Evolutionary conservation across 2,329 filamentous ascomycete species (phyloP), one percentile per base, ranked within the genome.

Genomic region (Aulographum hederae): DNA sequence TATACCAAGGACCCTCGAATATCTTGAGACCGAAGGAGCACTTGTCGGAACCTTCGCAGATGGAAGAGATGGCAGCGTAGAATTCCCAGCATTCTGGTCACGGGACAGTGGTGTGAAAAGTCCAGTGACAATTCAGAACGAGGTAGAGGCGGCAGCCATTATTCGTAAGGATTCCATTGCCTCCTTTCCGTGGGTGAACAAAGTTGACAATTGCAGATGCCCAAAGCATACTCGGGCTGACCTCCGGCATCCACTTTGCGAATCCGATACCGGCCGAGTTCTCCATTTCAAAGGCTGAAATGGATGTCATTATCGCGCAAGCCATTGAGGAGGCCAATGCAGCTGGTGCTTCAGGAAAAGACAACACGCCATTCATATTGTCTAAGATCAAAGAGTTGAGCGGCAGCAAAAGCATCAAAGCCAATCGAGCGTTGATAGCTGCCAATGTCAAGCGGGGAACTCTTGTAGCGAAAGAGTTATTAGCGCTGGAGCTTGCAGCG

Each of bases 51-150:
- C 89, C 2, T 98, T 95, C 57, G 75, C 82, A 16, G 81, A 92
- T 52, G 81, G 79, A 1, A 68, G 80, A 23, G 54, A 58, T 17
- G 77, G 73, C 2, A 56, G 65, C 4, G 67, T 94, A 26, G 78
- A 92, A 44, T 89, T 95, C 45, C 89, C 89, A 1, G 82, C 80
- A 1, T 98, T 98, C 53, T 98, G 80, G 68, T 80, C 79, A 0
- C 64, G 86, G 26, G 81, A 94, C 26, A 94, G 85, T 51, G 81
- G 84, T 10, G 58, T 78, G 32, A 72, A 63, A 51, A 92, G 82
- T 46, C 86, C 86, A 1, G 68, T 70, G 15, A 69, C 79, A 1
- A 68, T 94, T 26, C 56, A 72, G 32, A 67, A 75, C 40, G 81
- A 91, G 48, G 63, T 63, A 34, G 79, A 95, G 47, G 89, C 89